These are phyloP conservation scores for Claviceps capensis DNA, from an alignment of 2,329 filamentous ascomycete species.

Conservation along the genomic window DNA sequence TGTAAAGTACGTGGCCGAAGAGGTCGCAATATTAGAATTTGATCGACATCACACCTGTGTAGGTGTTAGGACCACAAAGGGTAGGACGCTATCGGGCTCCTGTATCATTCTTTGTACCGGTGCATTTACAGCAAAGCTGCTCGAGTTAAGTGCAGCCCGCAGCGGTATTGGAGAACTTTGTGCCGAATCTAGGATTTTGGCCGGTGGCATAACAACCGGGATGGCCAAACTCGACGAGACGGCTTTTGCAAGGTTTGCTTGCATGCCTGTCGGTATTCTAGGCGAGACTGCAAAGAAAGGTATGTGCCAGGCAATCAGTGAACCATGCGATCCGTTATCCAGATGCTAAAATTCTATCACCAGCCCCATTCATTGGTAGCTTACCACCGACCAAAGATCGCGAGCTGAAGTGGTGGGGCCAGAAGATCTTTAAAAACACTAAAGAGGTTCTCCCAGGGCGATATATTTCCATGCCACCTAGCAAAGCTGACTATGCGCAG, in stretches of 20 bases:
- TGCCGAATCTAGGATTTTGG: conserved; percentile 40
- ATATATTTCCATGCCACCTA: conserved; percentile 42
- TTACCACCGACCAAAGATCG: conserved; percentile 38
- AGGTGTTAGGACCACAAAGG: conserved; percentile 35
- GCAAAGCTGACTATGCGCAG: conserved; percentile 42
- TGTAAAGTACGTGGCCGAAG: conserved; percentile 43
- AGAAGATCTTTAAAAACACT: conserved; percentile 44
- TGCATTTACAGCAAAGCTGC: conserved; percentile 42
- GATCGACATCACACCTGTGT: conserved; percentile 27
- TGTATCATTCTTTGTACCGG: conserved; percentile 41
- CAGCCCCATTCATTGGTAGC: conserved; percentile 43
- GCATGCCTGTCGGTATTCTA: conserved; percentile 36
- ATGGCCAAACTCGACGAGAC: conserved; percentile 38
- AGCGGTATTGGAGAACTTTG: conserved; percentile 34
- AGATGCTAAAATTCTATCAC: conserved; percentile 7
- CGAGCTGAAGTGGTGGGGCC: conserved; percentile 48
- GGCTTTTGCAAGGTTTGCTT: conserved; percentile 28
- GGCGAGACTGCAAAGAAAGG: conserved; percentile 23
- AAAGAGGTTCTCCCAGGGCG: conserved; percentile 37
- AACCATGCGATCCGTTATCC: background rate
- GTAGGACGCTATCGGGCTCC: conserved; percentile 30
- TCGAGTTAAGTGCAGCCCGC: conserved; percentile 35
- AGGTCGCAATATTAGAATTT: conserved; percentile 34
- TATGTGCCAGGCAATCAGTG: conserved; percentile 4
- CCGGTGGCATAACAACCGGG: conserved; percentile 45